Evolutionary conservation across 352 stramenopile genomes (phyloP), one percentile per base, ranked within the genome.

Genomic region (Peronospora farinosa): DNA sequence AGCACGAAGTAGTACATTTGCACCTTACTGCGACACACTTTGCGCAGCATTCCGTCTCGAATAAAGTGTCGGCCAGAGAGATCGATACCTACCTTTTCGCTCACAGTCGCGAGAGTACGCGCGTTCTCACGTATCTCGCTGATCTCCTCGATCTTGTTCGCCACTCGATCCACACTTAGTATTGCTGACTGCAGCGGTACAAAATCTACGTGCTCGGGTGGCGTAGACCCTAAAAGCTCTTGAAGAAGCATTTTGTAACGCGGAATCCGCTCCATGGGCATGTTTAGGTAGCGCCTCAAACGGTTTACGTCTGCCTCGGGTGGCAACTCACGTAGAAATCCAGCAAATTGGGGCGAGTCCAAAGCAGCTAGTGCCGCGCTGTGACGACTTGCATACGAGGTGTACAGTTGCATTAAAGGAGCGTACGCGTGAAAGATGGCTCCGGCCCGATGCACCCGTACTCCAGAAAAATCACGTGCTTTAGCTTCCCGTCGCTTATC

Each of bases 351-450:
- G 8, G 72, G 67, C n/a, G 83, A 86, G 25, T 84, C 69, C 52
- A 92, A 87, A 8, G 74, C 74, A 27, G 69, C 70, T 25, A 91
- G 38, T 11, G 78, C 83, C 1, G 69, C 71, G 17, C 84, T 80
- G 57, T 94, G 78, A 7, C 83, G 77, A 47, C 79, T 90, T 15
- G 83, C 83, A 42, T 94, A 94, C 4, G 78, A 86, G 9, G 81
- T 88, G 49, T 94, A 94, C 5, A 94, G 52, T 48, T 94, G 77
- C 49, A 94, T 86, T 7, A 94, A 56, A 13, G 83, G 79, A 7
- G 83, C 81, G 45, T 92, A 94, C 1, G 83, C 80, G 44, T 85
- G 87, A 40, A 94, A 94, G 40, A 94, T 94, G 11, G 83, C 83
- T 10, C 83, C 83, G 43, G 63, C 59, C 5, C 66, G 66, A 37